Conservation (phyloP, 177 flowering plant species). For the Vitis hybrid region DNA sequence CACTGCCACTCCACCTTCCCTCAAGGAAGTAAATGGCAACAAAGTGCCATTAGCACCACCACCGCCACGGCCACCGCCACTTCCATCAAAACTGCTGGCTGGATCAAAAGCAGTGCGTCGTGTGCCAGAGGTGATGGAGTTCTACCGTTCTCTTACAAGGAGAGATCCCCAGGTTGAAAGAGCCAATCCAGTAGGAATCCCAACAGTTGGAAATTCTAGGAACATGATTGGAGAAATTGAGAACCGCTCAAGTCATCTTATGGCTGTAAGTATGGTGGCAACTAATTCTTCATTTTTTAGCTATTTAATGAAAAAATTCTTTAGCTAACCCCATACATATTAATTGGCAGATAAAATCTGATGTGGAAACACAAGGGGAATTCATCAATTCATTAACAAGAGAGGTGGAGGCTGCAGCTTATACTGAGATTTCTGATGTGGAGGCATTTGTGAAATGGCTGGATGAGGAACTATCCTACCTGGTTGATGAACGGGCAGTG, state of each 20-base stretch:
- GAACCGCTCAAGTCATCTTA: slow-evolving; percentile 71
- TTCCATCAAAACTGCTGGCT: slow-evolving; percentile 26
- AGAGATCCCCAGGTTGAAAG: slow-evolving; percentile 36
- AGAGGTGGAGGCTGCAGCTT: slow-evolving; percentile 61
- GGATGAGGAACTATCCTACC: slow-evolving; percentile 62
- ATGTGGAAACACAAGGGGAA: slow-evolving; percentile 71
- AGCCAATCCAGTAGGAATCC: slow-evolving; percentile 22
- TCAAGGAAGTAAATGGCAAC: slow-evolving; percentile 17
- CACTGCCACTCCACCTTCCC: slow-evolving; percentile 3
- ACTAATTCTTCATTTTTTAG: not conserved
- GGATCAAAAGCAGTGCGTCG: slow-evolving; percentile 48
- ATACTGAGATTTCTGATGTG: slow-evolving; percentile 61
- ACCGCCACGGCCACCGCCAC: slow-evolving; percentile 63
- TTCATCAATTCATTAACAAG: slow-evolving; percentile 49
- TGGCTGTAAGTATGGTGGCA: slow-evolving; percentile 55
- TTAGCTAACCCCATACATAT: not conserved
- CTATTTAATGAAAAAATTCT: not conserved
- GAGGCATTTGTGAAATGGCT: slow-evolving; percentile 83
- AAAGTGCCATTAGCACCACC: slow-evolving; percentile 21
- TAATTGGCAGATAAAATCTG: slow-evolving; percentile 54
- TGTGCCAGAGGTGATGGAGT: slow-evolving; percentile 64
- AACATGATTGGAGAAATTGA: slow-evolving; percentile 96
- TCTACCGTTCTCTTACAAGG: slow-evolving; percentile 59
- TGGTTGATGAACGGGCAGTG: slow-evolving; percentile 91
- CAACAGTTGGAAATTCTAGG: slow-evolving; percentile 25